Evolutionary conservation across 2,329 filamentous ascomycete species (phyloP).

Genomic region (Colletotrichum sp.): DNA sequence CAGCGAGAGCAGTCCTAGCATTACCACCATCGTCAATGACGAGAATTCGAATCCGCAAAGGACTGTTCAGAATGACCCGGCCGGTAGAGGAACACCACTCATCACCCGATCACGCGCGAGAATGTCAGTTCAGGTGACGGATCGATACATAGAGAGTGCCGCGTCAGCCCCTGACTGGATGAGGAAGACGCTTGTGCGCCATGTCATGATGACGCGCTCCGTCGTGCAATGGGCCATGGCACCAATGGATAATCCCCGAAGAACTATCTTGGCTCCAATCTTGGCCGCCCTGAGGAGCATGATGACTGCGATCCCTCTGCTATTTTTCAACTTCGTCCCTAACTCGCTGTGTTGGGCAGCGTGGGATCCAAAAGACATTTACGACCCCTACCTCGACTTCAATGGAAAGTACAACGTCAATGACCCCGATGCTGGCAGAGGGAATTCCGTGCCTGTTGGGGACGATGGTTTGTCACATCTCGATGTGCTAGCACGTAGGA

Average conservation of each 20-base stretch:
- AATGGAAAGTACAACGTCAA: background rate
- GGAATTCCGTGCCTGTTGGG: rapidly evolving
- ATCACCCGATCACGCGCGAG: background rate
- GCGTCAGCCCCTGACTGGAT: background rate
- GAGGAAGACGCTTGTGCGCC: background rate
- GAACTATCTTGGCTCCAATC: background rate
- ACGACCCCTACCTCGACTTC: background rate
- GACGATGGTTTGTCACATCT: background rate
- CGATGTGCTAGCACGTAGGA: background rate
- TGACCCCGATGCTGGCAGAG: background rate
- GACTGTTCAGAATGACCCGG: background rate
- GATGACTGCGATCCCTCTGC: background rate
- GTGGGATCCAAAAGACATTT: background rate
- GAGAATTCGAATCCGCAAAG: background rate
- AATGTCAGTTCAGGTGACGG: background rate
- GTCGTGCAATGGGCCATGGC: background rate
- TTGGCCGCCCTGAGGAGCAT: background rate
- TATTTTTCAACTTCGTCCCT: background rate
- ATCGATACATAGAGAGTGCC: background rate
- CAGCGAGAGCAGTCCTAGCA: background rate
- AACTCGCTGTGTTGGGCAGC: background rate
- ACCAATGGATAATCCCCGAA: background rate
- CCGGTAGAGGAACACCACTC: background rate
- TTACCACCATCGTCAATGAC: background rate
- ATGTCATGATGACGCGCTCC: background rate